These are phyloP conservation scores for Colletotrichum sp. DNA, from an alignment of 2,329 filamentous ascomycete genomes.

Conservation along the genomic window DNA sequence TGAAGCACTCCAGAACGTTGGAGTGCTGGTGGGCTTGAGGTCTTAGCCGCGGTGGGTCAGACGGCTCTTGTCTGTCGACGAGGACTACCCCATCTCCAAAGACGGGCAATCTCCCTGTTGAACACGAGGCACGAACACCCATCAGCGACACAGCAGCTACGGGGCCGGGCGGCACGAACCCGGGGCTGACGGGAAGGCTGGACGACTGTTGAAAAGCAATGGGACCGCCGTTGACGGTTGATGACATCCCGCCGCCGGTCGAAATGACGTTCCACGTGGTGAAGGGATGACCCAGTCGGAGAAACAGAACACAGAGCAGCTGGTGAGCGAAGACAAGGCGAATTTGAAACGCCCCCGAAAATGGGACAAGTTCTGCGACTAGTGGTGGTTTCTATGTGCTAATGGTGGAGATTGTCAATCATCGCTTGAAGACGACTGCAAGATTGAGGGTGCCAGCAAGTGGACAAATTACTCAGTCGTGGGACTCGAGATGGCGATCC, in stretches of 20 bases:
- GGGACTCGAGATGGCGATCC: background rate
- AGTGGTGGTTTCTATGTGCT: background rate
- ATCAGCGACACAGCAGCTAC: background rate
- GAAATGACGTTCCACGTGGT: background rate
- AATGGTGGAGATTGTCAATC: background rate
- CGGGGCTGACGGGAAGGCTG: background rate
- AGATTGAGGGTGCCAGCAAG: background rate
- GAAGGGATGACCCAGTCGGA: background rate
- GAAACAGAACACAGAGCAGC: background rate
- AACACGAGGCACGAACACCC: background rate
- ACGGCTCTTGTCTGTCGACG: background rate
- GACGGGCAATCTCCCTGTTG: background rate
- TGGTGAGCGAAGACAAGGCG: background rate
- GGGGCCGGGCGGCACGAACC: conserved; percentile 14
- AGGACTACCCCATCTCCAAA: background rate
- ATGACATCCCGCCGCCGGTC: background rate
- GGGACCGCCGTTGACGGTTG: background rate
- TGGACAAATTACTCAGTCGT: background rate
- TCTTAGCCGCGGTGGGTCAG: background rate
- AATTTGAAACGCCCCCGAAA: background rate
- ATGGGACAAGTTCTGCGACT: background rate
- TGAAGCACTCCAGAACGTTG: background rate
- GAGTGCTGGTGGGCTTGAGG: background rate
- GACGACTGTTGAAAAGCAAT: background rate
- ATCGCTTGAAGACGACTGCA: background rate